Evolutionary conservation across 129 eudicot genomes (phyloP).

Genomic region (Helichrysum umbraculigerum): DNA sequence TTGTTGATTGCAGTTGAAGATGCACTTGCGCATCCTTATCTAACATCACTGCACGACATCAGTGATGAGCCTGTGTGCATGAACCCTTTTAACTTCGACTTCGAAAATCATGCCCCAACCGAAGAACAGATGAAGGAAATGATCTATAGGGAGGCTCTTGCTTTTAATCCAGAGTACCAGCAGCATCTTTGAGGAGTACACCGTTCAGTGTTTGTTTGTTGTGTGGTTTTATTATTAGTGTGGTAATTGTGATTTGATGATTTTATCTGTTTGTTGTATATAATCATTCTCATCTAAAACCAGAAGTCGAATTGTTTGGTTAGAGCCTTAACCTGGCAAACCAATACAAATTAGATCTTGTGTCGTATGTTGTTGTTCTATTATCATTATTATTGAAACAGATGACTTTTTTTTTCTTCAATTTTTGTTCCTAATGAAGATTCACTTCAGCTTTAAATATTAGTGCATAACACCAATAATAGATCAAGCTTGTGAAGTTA

Average conservation of each 20-base stretch:
- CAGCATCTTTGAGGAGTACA: constrained; percentile 41
- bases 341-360: constrained; percentile 24
- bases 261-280: constrained; percentile 37
- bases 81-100: constrained; percentile 77
- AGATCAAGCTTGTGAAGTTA: not conserved
- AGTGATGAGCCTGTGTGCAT: constrained; percentile 77
- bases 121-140: constrained; percentile 92
- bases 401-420: not conserved
- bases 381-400: constrained; percentile 20
- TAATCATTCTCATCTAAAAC: constrained; percentile 21
- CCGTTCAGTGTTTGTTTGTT: constrained; percentile 28
- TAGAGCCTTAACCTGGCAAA: constrained; percentile 26
- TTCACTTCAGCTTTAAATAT: not conserved
- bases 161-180: constrained; percentile 75
- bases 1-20: constrained; percentile 69
- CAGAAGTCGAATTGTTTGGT: constrained; percentile 21
- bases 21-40: constrained; percentile 80
- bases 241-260: constrained; percentile 14
- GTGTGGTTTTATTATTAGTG: constrained; percentile 34
- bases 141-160: constrained; percentile 75
- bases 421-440: not conserved
- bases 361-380: constrained; percentile 24
- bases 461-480: not conserved
- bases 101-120: constrained; percentile 73
- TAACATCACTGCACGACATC: constrained; percentile 73